Evolutionary conservation across 495 filamentous ascomycete genomes (phyloP), one percentile per base, ranked within the genome.

Genomic region (Letharia lupina): DNA sequence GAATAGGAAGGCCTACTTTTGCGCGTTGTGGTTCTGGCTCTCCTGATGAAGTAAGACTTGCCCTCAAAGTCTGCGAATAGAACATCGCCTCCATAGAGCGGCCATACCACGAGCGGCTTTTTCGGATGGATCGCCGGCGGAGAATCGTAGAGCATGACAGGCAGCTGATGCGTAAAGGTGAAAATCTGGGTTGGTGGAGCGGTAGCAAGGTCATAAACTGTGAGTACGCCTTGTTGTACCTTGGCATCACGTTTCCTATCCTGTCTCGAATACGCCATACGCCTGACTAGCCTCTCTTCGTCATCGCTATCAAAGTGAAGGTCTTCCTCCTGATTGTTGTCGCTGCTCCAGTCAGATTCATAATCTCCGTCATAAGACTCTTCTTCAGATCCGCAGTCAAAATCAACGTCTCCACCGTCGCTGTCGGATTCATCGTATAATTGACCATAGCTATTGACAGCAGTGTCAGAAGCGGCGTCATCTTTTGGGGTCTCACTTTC

Each of bases 101-200:
- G 65, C 65, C 65, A 67, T 39, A 63, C 65, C 3, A 67, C 50
- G 7, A 67, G 48, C 12, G 65, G 39, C 11, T 57, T 41, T 10
- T 60, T 41, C 9, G 65, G 65, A 62, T 67, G 65, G 7, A 67
- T 45, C 23, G 54, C 65, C 13, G 65, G 65, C 3, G 65, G 65
- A 31, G 65, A 67, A 16, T 57, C 40, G 37, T 62, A 42, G 35
- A 67, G 33, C 11, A 41, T 40, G 12, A 35, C 15, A 12, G 59
- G 48, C 11, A 62, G 37, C 13, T 9, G 40, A 37, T 65, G 48
- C 28, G 54, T 35, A 15, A 65, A 65, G 23, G 33, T 45, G 63
- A 65, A 65, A 10, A 65, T 4, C 28, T 59, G 63, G 10, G 44
- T 35, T 2, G 63, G 50, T 33, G 54, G 52, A 16, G 31, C 35